phyloP scores from a whole-genome alignment of 305 asterid genomes.

The Fraxinus sp. region DNA sequence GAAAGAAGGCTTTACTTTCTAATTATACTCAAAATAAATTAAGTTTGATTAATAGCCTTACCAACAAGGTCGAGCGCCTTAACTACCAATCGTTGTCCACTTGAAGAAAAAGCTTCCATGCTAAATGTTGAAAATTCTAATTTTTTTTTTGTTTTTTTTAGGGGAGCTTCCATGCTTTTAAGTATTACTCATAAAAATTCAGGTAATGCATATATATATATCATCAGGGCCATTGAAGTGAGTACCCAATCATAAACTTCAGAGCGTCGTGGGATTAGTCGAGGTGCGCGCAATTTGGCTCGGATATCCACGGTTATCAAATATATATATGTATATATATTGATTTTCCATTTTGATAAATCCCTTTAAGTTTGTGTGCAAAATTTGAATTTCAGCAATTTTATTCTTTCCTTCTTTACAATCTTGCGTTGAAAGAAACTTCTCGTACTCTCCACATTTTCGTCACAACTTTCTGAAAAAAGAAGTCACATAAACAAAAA shows the following conservation, averaged over 20 bases:
- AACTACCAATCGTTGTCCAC: not conserved
- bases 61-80: not conserved
- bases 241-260: too few relatives aligned
- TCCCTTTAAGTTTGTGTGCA: not conserved
- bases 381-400: not conserved
- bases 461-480: not conserved
- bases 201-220: not conserved
- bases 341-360: not conserved
- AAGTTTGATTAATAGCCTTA: not conserved
- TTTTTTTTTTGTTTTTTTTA: not conserved
- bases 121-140: not conserved
- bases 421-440: not conserved
- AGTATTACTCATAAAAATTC: not conserved
- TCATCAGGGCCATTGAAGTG: too few relatives aligned
- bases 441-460: not conserved
- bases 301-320: too few relatives aligned
- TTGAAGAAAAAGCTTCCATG: not conserved
- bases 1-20: not conserved
- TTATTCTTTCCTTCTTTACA: not conserved
- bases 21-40: not conserved
- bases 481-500: too few relatives aligned
- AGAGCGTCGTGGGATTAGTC: too few relatives aligned
- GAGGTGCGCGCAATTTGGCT: too few relatives aligned
- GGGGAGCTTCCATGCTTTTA: not conserved
- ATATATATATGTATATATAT: too few relatives aligned